Conservation (phyloP, 2,329 filamentous ascomycete genomes). For the Monosporascus sp. region DNA sequence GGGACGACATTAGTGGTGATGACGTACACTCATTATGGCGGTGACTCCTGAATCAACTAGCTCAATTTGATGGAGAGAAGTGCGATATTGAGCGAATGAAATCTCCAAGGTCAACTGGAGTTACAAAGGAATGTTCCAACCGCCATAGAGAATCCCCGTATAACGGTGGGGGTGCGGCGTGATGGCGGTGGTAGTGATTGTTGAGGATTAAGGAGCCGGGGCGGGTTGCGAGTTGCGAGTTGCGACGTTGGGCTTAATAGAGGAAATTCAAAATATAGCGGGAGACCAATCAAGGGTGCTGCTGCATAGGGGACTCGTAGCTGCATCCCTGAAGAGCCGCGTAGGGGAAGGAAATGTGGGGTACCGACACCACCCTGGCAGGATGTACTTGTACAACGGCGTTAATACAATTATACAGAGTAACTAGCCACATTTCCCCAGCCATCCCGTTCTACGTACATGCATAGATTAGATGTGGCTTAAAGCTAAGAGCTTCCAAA, state of each 20-base stretch:
- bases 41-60: constrained; percentile 3
- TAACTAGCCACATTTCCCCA: background rate
- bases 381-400: too few relatives aligned
- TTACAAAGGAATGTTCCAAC: background rate
- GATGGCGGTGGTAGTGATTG: background rate
- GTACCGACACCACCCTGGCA: too few relatives aligned
- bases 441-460: too few relatives aligned
- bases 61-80: background rate
- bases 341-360: background rate
- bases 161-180: too few relatives aligned
- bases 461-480: background rate
- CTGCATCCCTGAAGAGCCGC: too few relatives aligned
- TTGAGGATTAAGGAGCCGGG: background rate
- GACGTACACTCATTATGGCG: constrained; percentile 24
- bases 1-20: constrained; percentile 5
- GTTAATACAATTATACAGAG: background rate
- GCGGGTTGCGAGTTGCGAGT: background rate
- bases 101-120: background rate
- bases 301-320: too few relatives aligned
- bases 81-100: too few relatives aligned
- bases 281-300: too few relatives aligned
- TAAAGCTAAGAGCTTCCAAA: background rate
- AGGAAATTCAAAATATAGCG: background rate
- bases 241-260: background rate
- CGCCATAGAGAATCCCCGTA: background rate